Percentiles rank a stretch among this genome's conserved stretches.
Evolutionary conservation across 2,329 filamentous ascomycete genomes (phyloP).

Genomic region (Apiospora sp.): DNA sequence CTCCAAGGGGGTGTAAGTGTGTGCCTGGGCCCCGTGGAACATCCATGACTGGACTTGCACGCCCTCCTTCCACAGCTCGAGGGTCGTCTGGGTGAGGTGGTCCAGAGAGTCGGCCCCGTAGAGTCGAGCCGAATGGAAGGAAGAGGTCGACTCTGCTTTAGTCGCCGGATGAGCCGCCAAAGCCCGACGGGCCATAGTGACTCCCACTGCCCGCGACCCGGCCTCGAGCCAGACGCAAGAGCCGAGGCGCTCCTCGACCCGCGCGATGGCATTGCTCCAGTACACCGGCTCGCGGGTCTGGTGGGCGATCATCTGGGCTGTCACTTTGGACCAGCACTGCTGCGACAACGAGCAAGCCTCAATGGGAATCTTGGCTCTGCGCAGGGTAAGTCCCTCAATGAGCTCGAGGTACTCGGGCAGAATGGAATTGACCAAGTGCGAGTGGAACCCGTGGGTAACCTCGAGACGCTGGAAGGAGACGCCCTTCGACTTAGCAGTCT

Average conservation of each 20-base stretch:
- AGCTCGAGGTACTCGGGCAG: slow-evolving; percentile 13
- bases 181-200: slow-evolving; percentile 28
- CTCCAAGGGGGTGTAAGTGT: background rate
- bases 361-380: slow-evolving; percentile 25
- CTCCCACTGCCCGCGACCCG: slow-evolving; percentile 30
- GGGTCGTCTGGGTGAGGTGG: slow-evolving; percentile 23
- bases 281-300: slow-evolving; percentile 32
- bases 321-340: slow-evolving; percentile 23
- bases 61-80: slow-evolving; percentile 26
- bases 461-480: slow-evolving; percentile 27
- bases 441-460: slow-evolving; percentile 31
- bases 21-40: slow-evolving; percentile 24
- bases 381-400: slow-evolving; percentile 22
- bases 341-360: slow-evolving; percentile 10
- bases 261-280: slow-evolving; percentile 30
- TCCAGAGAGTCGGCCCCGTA: slow-evolving; percentile 25
- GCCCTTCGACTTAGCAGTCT: background rate
- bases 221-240: slow-evolving; percentile 31
- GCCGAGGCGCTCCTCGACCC: slow-evolving; percentile 24
- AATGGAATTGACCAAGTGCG: slow-evolving; percentile 27
- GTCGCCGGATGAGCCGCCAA: slow-evolving; percentile 20
- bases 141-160: background rate
- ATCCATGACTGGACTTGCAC: slow-evolving; percentile 26
- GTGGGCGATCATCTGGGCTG: slow-evolving; percentile 24
- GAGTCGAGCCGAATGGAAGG: slow-evolving; percentile 4